Evolutionary conservation across 2,329 filamentous ascomycete species (phyloP), one percentile per base, ranked within the genome.

Genomic region (Beauveria sp.): DNA sequence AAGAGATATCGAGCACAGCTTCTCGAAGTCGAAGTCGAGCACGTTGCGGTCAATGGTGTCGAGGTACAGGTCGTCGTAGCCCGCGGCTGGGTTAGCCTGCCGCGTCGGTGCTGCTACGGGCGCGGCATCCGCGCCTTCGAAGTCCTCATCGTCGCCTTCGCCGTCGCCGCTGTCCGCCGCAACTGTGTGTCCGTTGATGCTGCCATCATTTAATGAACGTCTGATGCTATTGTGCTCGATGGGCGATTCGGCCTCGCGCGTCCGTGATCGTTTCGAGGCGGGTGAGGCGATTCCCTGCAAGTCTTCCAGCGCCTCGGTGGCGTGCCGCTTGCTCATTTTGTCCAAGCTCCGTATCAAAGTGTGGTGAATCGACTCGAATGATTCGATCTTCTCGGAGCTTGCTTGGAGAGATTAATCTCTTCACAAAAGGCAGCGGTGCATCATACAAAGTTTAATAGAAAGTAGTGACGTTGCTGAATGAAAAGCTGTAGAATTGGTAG

Each of bases 11-110:
- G 93, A 98, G 77, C 95, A 99, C 14, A 97, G 85, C 80, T 99
- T 99, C 73, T 99, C 95, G 73, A 99, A 99, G 75, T 99, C 95
- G 72, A 98, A 98, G 75, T 99, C 95, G 61, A 98, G 86, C 52
- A 96, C 87, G 70, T 88, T 86, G 70, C 95, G 90, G 74, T 96
- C 87, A 76, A 99, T 96, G 14, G 95, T 98, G 78, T 99, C 95
- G 67, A 99, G 89, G 74, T 99, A 99, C 30, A 99, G 86, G 73
- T 99, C 93, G 69, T 89, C 88, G 78, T 97, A 99, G 64, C 93
- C 93, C 72, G 89, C 89, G 40, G 90, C 85, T 18, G 93, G 92
- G 50, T 88, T 90, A 55, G 81, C 80, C 73, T 96, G 92, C 66
- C 91, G 86, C 66, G 79, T 79, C 22, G 82, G 79, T n/a, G 76